Conservation (phyloP, 352 stramenopile species). For the Globisporangium megalacanthum region DNA sequence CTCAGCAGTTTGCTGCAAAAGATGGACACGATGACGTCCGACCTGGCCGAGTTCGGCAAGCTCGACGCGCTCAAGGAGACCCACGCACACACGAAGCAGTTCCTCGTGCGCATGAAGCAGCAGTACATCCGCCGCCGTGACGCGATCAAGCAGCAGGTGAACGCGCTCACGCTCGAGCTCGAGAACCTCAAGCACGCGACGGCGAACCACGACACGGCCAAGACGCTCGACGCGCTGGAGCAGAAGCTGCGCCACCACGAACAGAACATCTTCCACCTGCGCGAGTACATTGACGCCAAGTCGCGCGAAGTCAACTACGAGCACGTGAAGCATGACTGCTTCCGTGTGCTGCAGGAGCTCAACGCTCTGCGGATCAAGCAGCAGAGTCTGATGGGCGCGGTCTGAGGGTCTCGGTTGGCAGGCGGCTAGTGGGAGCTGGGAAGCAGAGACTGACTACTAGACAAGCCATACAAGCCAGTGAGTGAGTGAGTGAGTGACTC, state of each 20-base stretch:
- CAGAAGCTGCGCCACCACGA: conserved; percentile 89
- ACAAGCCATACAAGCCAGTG: too few species aligned
- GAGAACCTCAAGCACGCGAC: conserved; percentile 77
- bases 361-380: conserved; percentile 69
- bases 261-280: conserved; percentile 90
- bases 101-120: conserved; percentile 61
- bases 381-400: conserved; percentile 23
- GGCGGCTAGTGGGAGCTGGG: too few species aligned
- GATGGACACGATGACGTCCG: conserved; percentile 82
- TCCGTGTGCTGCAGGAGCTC: conserved; percentile 66
- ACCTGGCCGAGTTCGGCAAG: conserved; percentile 89
- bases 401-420: conserved; percentile 12
- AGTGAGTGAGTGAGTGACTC: too few species aligned
- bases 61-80: conserved; percentile 81
- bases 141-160: conserved; percentile 84
- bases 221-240: conserved; percentile 80
- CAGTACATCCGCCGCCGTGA: conserved; percentile 84
- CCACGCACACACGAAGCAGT: conserved; percentile 76
- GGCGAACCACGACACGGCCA: conserved; percentile 68
- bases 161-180: conserved; percentile 46
- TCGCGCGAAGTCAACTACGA: conserved; percentile 88
- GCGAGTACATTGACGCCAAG: conserved; percentile 87
- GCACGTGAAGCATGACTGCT: conserved; percentile 74
- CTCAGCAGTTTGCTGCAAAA: conserved; percentile 76
- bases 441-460: too few species aligned